These are phyloP conservation scores for Paraphaeosphaeria minitans DNA, from an alignment of 2,329 filamentous ascomycete species.

Conservation along the genomic window DNA sequence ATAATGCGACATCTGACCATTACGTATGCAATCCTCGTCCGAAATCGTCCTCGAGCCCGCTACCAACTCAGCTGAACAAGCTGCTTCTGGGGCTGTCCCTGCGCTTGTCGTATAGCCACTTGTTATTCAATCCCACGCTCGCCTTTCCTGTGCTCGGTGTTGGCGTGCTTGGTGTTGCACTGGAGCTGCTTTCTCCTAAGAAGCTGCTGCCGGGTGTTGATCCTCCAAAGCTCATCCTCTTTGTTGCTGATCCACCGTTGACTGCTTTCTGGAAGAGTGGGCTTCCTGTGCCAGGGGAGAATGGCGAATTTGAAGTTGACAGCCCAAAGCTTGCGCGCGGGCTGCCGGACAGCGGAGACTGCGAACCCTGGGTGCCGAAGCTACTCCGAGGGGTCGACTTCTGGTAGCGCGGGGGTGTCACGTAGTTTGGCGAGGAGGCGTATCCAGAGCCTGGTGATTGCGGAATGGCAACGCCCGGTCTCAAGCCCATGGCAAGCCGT, in stretches of 20 bases:
- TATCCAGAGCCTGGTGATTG: conserved; percentile 64
- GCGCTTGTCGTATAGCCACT: conserved; percentile 91
- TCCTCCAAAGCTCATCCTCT: conserved; percentile 66
- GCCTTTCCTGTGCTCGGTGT: conserved; percentile 66
- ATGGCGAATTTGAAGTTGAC: conserved; percentile 49
- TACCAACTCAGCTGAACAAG: conserved; percentile 31
- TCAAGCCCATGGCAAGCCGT: conserved; percentile 80
- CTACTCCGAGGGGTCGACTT: conserved; percentile 72
- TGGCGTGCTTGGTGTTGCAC: conserved; percentile 63
- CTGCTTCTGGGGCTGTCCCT: conserved; percentile 54
- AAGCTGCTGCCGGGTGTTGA: conserved; percentile 51
- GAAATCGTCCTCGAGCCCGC: neutral
- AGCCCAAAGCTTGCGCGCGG: conserved; percentile 43
- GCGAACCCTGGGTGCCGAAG: conserved; percentile 55
- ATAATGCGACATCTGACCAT: conserved; percentile 25
- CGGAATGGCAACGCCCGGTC: conserved; percentile 63
- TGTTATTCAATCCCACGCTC: conserved; percentile 82
- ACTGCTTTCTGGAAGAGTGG: conserved; percentile 73
- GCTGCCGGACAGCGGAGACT: conserved; percentile 65
- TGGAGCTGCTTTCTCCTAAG: conserved; percentile 48
- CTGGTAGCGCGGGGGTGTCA: conserved; percentile 86
- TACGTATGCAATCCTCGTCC: conserved; percentile 2
- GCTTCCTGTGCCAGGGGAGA: conserved; percentile 56
- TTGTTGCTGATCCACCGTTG: conserved; percentile 53
- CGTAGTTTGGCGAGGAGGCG: conserved; percentile 61